These are phyloP conservation scores for Rhizophagus clarus DNA, from an alignment of 192 early-diverging fungal species.

Conservation along the genomic window DNA sequence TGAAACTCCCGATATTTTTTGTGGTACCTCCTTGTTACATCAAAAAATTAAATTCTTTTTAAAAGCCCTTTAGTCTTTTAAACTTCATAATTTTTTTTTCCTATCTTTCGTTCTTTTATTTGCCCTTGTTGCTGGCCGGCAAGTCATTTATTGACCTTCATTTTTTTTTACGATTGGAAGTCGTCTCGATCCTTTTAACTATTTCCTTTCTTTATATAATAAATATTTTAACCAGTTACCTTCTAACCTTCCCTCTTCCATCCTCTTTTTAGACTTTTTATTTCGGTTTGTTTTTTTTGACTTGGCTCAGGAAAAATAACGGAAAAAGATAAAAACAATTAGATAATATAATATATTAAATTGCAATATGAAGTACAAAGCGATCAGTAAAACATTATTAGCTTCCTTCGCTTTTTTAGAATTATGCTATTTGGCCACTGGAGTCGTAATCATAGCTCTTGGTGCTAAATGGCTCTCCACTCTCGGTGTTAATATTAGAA, in stretches of 20 bases:
- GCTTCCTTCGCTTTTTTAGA: slow-evolving; percentile 10
- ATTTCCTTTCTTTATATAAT: not conserved
- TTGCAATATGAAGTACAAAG: not conserved
- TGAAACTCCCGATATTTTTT: not conserved
- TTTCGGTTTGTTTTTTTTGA: not conserved
- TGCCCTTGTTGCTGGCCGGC: slow-evolving; percentile 9
- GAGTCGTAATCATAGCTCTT: not conserved
- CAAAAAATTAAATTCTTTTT: not conserved
- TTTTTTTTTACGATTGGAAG: not conserved
- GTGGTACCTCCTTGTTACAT: not conserved
- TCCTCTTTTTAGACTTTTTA: not conserved
- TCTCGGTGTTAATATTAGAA: not conserved
- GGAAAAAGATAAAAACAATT: not conserved
- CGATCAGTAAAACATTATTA: not conserved
- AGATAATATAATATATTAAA: not conserved
- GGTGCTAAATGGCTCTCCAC: not conserved
- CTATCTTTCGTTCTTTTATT: not conserved
- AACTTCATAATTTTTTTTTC: not conserved
- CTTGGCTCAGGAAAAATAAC: not conserved
- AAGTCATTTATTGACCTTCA: not conserved
- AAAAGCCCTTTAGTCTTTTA: not conserved
- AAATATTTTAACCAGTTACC: not conserved
- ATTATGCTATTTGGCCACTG: slow-evolving; percentile 8
- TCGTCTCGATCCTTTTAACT: not conserved
- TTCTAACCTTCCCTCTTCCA: not conserved